Percentiles rank a stretch among this genome's conserved stretches.
Evolutionary conservation across 2,329 filamentous ascomycete genomes (phyloP).

Genomic region (Emergomyces orientalis): DNA sequence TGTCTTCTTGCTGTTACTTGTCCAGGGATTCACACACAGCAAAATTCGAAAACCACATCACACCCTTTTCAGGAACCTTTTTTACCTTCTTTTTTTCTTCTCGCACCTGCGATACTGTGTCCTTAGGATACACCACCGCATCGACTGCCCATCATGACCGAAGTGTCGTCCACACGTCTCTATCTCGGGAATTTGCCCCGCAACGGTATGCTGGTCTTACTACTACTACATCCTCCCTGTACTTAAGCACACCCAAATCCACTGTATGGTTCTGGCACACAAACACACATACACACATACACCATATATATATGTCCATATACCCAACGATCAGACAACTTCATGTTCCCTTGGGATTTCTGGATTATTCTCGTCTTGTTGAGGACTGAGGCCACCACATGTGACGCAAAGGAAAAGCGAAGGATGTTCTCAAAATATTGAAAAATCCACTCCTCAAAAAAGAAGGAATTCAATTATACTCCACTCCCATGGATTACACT

Average conservation of each 20-base stretch:
- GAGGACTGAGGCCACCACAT: constrained; percentile 7
- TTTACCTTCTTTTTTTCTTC: not conserved
- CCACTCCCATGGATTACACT: constrained; percentile 1
- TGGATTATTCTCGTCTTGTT: constrained; percentile 12
- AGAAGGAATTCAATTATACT: not conserved
- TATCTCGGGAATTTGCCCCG: constrained; percentile 97
- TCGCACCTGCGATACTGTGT: not conserved
- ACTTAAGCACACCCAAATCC: constrained; percentile 10
- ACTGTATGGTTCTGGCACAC: constrained; percentile 13
- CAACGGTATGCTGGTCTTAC: constrained; percentile 60
- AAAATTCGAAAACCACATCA: not conserved
- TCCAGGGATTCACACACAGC: not conserved
- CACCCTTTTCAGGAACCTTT: not conserved
- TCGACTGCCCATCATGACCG: constrained; percentile 50
- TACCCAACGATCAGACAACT: not conserved
- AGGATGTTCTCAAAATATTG: not conserved
- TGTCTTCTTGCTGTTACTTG: not conserved
- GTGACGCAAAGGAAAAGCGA: not conserved
- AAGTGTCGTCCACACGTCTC: constrained; percentile 89
- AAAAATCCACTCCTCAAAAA: constrained; percentile 3
- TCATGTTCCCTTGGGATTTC: constrained; percentile 13
- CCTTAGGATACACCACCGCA: constrained; percentile 1
- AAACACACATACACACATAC: not conserved
- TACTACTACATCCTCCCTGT: constrained; percentile 25
- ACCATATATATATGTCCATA: not conserved